Percentiles rank a stretch among this genome's conserved stretches.
Conservation (phyloP, 139 green algal species). For the Micromonas pusilla region DNA sequence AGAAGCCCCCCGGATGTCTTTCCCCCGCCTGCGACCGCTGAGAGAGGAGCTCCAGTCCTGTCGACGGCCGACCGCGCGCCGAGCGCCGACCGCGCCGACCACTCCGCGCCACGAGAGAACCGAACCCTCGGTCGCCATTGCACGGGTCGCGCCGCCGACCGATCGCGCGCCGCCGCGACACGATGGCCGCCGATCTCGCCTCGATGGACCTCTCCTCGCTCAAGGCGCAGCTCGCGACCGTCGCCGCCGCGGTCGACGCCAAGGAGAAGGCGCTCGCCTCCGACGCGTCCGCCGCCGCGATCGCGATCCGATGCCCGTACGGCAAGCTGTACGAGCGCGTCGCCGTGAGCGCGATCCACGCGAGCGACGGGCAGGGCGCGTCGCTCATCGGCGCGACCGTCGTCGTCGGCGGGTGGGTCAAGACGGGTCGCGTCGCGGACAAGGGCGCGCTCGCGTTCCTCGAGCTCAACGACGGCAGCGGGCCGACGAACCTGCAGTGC, state of each 20-base stretch:
- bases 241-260: background rate
- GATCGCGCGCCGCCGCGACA: too few relatives aligned
- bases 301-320: conserved; percentile 13
- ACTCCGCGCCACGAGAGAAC: too few relatives aligned
- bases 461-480: conserved; percentile 94
- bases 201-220: background rate
- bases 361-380: background rate
- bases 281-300: background rate
- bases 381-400: conserved; percentile 58
- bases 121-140: too few relatives aligned
- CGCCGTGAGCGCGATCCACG: background rate
- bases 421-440: conserved; percentile 86
- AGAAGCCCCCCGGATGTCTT: too few relatives aligned
- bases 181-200: too few relatives aligned
- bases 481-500: conserved; percentile 78
- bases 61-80: too few relatives aligned
- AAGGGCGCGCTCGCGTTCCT: conserved; percentile 90
- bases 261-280: background rate
- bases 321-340: conserved; percentile 1
- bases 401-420: conserved; percentile 93
- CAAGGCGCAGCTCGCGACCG: background rate
- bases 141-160: too few relatives aligned
- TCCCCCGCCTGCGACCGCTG: too few relatives aligned
- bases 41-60: too few relatives aligned
- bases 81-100: too few relatives aligned